Evolutionary conservation across 352 stramenopile species (phyloP).

Genomic region (Phytophthora multivora): DNA sequence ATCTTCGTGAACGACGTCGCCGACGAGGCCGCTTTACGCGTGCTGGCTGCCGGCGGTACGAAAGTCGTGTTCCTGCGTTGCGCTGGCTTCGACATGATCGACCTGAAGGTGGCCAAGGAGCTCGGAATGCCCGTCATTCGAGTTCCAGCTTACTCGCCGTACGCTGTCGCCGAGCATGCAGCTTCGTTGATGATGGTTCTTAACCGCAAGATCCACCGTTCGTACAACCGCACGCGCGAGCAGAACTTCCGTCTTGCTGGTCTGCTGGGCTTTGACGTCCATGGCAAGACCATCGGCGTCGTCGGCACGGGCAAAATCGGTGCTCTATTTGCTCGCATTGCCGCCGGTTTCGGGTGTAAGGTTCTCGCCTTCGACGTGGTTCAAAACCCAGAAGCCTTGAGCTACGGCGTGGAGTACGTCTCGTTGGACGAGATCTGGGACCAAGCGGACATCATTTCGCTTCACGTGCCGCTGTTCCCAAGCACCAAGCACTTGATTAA

Average conservation of each 20-base stretch:
- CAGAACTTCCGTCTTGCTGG: slow-evolving; percentile 79
- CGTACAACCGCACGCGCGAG: slow-evolving; percentile 77
- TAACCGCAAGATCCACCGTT: slow-evolving; percentile 81
- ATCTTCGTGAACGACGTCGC: slow-evolving; percentile 90
- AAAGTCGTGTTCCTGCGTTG: slow-evolving; percentile 80
- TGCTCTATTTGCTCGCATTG: slow-evolving; percentile 57
- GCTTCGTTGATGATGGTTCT: slow-evolving; percentile 79
- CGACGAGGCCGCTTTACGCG: slow-evolving; percentile 58
- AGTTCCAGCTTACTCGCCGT: slow-evolving; percentile 80
- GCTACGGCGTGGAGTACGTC: slow-evolving; percentile 41
- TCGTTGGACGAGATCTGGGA: slow-evolving; percentile 60
- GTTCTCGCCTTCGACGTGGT: slow-evolving; percentile 73
- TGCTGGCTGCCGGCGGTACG: slow-evolving; percentile 52
- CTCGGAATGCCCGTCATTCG: slow-evolving; percentile 62
- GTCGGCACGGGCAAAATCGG: slow-evolving; percentile 61
- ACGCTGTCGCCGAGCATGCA: slow-evolving; percentile 81
- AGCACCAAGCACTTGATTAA: slow-evolving; percentile 89
- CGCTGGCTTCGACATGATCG: slow-evolving; percentile 82
- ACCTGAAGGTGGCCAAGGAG: slow-evolving; percentile 63
- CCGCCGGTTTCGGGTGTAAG: slow-evolving; percentile 41
- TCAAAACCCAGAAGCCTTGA: slow-evolving; percentile 51
- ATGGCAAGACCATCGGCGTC: slow-evolving; percentile 77
- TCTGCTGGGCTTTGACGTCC: slow-evolving; percentile 63
- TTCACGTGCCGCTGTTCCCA: slow-evolving; percentile 85
- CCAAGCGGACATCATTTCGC: slow-evolving; percentile 88